Evolutionary conservation across 1,139 yeast genomes (phyloP).

Genomic region (Hanseniaspora uvarum): DNA sequence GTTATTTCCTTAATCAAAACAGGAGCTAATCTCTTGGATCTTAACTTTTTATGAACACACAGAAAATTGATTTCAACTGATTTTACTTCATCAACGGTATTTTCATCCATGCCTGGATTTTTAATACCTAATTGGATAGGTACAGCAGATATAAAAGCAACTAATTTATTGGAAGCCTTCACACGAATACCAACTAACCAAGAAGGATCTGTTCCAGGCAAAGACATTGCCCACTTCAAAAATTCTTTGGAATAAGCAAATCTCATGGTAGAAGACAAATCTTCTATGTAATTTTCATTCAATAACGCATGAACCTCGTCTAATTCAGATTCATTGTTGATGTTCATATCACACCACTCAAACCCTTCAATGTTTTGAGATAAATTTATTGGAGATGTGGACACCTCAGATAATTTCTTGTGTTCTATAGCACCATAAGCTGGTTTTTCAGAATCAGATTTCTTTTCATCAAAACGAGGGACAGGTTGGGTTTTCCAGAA

Average conservation of each 20-base stretch:
- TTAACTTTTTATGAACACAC: slow-evolving; percentile 84
- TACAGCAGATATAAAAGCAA: slow-evolving; percentile 86
- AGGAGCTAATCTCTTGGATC: slow-evolving; percentile 92
- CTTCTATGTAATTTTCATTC: slow-evolving; percentile 89
- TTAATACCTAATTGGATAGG: slow-evolving; percentile 66
- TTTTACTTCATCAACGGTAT: slow-evolving; percentile 35
- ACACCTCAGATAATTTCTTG: slow-evolving; percentile 63
- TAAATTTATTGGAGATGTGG: slow-evolving; percentile 59
- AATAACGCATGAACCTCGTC: slow-evolving; percentile 63
- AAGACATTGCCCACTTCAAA: slow-evolving; percentile 84
- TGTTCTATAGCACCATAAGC: neutral
- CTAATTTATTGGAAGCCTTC: slow-evolving; percentile 59
- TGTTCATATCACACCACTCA: slow-evolving; percentile 79
- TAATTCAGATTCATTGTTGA: slow-evolving; percentile 36
- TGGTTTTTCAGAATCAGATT: neutral
- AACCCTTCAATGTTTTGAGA: slow-evolving; percentile 46
- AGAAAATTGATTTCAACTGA: slow-evolving; percentile 87
- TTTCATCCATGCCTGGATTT: slow-evolving; percentile 23
- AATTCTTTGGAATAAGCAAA: slow-evolving; percentile 79
- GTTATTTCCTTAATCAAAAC: slow-evolving; percentile 88
- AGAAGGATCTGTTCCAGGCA: slow-evolving; percentile 84
- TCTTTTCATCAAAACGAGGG: slow-evolving; percentile 46
- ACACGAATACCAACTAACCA: slow-evolving; percentile 96
- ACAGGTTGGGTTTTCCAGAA: slow-evolving; percentile 99
- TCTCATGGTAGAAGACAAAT: slow-evolving; percentile 80